Evolutionary conservation across 1,139 yeast species (phyloP), one percentile per base, ranked within the genome.

Genomic region (Taphrina populina): DNA sequence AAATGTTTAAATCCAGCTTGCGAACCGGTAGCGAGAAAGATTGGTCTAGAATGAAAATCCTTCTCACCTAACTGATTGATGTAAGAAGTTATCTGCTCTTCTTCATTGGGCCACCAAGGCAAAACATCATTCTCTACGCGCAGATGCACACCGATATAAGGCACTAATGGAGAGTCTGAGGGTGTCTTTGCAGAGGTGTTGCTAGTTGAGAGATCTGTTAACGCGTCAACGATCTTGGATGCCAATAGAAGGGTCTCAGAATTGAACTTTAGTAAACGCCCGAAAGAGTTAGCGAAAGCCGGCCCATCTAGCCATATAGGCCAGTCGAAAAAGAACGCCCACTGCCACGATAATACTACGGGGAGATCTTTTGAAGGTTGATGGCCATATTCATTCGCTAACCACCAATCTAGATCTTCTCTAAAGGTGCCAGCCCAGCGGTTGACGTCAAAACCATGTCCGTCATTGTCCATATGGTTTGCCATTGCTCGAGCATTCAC

Each of bases 361-460:
- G 44, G 44, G 5, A 7, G 5, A 8, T 39, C 44, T 5, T 4
- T 5, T 7, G 30, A n/a, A 6, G 30, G 44, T 4, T 7, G 4
- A 19, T 21, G 30, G 17, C 21, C 17, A 8, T 6, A 39, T 5
- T 4, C 4, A 23, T 23, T 39, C 15, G 8, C 8, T 8, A 39
- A 7, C 44, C 44, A 39, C 44, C 44, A 39, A 23, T 39, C 44
- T 5, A 39, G 21, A 39, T 39, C 44, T 23, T 39, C 44, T 24
- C 44, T n/a, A 6, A 6, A 39, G 4, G 15, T 39, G 15, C 44
- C 44, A 20, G 17, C 44, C 44, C 44, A 39, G 7, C 44, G 7
- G 17, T 39, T 39, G 11, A 13, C 23, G 17, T 23, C 44, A 19
- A 21, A 23, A 11, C 44, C 44, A 4, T 6, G 8, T 20, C 15